These are phyloP conservation scores for Tulasnella sp. DNA, from an alignment of 768 basidiomycete genomes.

Conservation along the genomic window DNA sequence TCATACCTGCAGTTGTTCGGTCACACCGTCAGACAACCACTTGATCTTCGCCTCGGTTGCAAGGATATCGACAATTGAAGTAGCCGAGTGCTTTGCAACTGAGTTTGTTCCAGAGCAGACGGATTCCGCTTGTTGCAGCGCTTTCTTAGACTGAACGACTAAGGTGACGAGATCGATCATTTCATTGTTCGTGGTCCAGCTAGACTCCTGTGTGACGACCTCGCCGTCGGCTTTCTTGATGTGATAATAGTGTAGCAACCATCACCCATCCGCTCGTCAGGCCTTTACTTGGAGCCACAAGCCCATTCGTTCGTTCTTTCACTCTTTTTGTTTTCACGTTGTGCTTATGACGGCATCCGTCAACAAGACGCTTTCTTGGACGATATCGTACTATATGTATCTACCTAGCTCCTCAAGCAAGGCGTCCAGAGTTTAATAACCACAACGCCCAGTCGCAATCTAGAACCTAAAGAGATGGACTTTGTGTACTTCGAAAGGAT, in stretches of 20 bases:
- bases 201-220: not conserved
- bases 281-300: too few relatives aligned
- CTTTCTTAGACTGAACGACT: conserved; percentile 72
- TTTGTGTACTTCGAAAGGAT: not conserved
- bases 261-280: too few relatives aligned
- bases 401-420: too few relatives aligned
- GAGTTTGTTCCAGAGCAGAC: conserved; percentile 57
- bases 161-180: conserved; percentile 51
- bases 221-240: not conserved
- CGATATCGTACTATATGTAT: too few relatives aligned
- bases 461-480: not conserved
- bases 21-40: conserved; percentile 63
- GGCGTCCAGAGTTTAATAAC: too few relatives aligned
- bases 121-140: conserved; percentile 64
- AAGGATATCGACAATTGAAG: conserved; percentile 56
- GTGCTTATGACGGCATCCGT: too few relatives aligned
- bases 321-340: too few relatives aligned
- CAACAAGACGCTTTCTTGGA: too few relatives aligned
- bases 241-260: too few relatives aligned
- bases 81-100: conserved; percentile 53
- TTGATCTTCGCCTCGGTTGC: conserved; percentile 69
- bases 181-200: not conserved
- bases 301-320: too few relatives aligned
- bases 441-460: too few relatives aligned
- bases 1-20: conserved; percentile 63